These are phyloP conservation scores for Carex arenaria DNA, from an alignment of 202 grass and related monocot species.

Conservation along the genomic window DNA sequence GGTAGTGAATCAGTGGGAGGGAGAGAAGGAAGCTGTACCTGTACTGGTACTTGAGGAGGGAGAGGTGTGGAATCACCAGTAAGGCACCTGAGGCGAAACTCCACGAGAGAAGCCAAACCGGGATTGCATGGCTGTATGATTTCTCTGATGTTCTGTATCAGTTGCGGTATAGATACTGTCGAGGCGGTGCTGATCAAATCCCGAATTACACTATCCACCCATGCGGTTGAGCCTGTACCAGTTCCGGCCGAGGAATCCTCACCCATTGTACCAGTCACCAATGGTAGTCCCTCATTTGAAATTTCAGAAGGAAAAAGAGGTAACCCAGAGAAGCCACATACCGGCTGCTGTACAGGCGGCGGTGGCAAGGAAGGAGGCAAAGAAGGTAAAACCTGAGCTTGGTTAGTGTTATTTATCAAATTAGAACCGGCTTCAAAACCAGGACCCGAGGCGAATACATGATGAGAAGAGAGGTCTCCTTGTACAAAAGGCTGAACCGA, in stretches of 20 bases:
- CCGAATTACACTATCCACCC: conserved; percentile 84
- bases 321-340: conserved; percentile 39
- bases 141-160: conserved; percentile 92
- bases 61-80: conserved; percentile 24
- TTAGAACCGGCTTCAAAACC: conserved; percentile 5
- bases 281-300: conserved; percentile 1
- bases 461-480: neutral
- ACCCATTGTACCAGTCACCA: neutral
- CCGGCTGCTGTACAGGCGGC: conserved; percentile 44
- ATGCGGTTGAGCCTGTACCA: conserved; percentile 41
- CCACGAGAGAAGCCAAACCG: conserved; percentile 60
- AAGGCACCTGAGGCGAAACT: conserved; percentile 79
- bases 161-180: conserved; percentile 64
- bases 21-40: conserved; percentile 15
- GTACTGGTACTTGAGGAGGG: neutral
- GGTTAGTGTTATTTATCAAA: conserved; percentile 6
- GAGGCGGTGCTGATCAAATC: conserved; percentile 67
- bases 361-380: conserved; percentile 19
- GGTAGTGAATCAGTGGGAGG: neutral
- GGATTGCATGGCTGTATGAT: conserved; percentile 96
- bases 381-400: conserved; percentile 11
- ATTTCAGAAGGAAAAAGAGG: conserved; percentile 38
- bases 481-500: conserved; percentile 21
- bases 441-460: conserved; percentile 24
- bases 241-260: conserved; percentile 11